phyloP scores from a whole-genome alignment of 352 stramenopile genomes.

The Poterioochromonas sp. region DNA sequence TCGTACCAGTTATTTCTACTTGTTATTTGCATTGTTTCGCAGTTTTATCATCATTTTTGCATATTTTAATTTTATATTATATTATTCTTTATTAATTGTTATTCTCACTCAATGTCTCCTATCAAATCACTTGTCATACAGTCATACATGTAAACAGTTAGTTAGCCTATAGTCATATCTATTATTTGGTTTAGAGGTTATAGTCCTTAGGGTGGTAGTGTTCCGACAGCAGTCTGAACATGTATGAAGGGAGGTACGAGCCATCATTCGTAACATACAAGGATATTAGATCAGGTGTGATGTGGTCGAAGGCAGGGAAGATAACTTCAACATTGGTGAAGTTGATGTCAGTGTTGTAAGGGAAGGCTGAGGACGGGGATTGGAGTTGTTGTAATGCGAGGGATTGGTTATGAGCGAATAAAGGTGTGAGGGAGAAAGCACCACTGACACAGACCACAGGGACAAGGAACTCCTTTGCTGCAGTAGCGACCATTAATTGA shows the following conservation, averaged over 20 bases:
- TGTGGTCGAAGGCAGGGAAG: slow-evolving; percentile 94
- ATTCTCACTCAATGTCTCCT: too few species aligned
- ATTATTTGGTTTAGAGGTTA: slow-evolving; percentile 46
- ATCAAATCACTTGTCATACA: too few species aligned
- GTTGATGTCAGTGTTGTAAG: slow-evolving; percentile 65
- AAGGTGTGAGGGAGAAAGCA: slow-evolving; percentile 82
- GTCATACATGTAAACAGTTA: too few species aligned
- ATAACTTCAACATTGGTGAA: slow-evolving; percentile 68
- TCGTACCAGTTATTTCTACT: too few species aligned
- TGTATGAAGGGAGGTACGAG: slow-evolving; percentile 94
- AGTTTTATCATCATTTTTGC: too few species aligned
- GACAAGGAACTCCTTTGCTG: slow-evolving; percentile 88
- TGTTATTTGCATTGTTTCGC: too few species aligned
- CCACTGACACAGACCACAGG: slow-evolving; percentile 90
- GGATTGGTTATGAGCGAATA: slow-evolving; percentile 95
- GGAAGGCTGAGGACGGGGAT: slow-evolving; percentile 68
- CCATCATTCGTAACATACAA: slow-evolving; percentile 96
- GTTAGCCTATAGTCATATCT: too few species aligned
- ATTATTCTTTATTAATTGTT: too few species aligned
- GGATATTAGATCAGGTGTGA: slow-evolving; percentile 88
- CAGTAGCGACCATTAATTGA: slow-evolving; percentile 86
- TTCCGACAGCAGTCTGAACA: slow-evolving; percentile 94
- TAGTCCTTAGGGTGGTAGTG: slow-evolving; percentile 95
- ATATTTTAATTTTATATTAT: too few species aligned
- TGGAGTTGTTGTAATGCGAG: slow-evolving; percentile 76